Conservation (phyloP, 352 stramenopile genomes). For the Phytopythium aichiense region DNA sequence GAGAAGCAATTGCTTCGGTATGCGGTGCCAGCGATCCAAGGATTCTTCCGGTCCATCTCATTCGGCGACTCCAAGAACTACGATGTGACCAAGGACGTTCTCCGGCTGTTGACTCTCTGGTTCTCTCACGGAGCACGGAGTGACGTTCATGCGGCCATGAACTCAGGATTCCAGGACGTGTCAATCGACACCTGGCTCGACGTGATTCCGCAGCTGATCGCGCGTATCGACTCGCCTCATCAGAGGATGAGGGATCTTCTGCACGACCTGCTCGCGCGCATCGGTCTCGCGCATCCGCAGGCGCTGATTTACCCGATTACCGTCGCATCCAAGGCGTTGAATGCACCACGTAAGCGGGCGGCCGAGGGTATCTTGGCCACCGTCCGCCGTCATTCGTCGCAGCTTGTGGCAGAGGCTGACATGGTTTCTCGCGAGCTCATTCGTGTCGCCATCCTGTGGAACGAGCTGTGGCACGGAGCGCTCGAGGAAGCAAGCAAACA, state of each 20-base stretch:
- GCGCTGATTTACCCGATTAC: conserved; percentile 99
- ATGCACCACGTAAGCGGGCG: conserved; percentile 84
- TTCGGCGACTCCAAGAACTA: conserved; percentile 93
- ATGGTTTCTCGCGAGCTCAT: conserved; percentile 98
- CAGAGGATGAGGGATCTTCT: conserved; percentile 76
- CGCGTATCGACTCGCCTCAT: conserved; percentile 84
- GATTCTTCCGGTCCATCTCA: conserved; percentile 97
- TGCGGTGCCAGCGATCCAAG: conserved; percentile 93
- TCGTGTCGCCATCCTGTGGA: conserved; percentile 98
- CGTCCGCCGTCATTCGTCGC: conserved; percentile 92
- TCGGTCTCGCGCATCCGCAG: conserved; percentile 95
- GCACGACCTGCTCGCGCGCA: conserved; percentile 87
- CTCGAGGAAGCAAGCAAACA: conserved; percentile 98
- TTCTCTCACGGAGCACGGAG: conserved; percentile 95
- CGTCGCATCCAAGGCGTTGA: conserved; percentile 95
- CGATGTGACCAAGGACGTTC: conserved; percentile 95
- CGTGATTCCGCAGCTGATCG: conserved; percentile 98
- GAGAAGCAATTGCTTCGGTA: conserved; percentile 66
- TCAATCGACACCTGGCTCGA: conserved; percentile 98
- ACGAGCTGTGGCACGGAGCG: conserved; percentile 98
- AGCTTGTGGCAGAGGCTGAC: conserved; percentile 96
- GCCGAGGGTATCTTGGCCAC: conserved; percentile 95
- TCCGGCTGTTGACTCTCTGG: conserved; percentile 98
- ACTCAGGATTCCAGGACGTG: conserved; percentile 89
- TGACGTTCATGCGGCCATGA: conserved; percentile 86